A percentile compares a stretch with the other conserved stretches of the same genome.
These are phyloP conservation scores for Cruciata laevipes DNA, from an alignment of 257 asterid genomes.

Conservation along the genomic window DNA sequence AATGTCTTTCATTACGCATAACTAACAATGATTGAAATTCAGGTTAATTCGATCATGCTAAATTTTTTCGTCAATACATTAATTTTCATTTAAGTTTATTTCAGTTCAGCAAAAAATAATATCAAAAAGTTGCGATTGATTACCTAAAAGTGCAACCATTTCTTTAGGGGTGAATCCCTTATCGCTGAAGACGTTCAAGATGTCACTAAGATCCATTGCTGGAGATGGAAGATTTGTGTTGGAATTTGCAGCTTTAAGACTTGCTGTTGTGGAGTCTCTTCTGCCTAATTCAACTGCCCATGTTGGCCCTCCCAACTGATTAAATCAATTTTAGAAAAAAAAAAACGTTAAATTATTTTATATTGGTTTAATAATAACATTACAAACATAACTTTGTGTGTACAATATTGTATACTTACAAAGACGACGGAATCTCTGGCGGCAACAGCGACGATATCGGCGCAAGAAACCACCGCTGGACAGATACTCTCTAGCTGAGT, in stretches of 20 bases:
- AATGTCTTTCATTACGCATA: no score
- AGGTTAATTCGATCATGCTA: background rate
- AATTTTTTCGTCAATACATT: no score
- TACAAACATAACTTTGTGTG: no score
- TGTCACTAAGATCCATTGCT: constrained; percentile 32
- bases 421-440: constrained; percentile 56
- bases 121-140: background rate
- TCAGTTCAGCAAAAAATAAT: background rate
- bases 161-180: constrained; percentile 54
- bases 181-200: constrained; percentile 39
- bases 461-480: constrained; percentile 55
- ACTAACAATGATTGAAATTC: background rate
- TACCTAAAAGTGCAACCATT: constrained; percentile 60
- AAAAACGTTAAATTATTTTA: background rate
- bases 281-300: constrained; percentile 55
- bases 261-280: constrained; percentile 58
- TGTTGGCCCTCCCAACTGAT: constrained; percentile 53
- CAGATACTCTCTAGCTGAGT: constrained; percentile 36
- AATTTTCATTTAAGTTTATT: background rate
- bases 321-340: background rate
- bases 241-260: constrained; percentile 34
- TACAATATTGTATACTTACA: constrained; percentile 29
- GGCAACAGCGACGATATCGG: constrained; percentile 51
- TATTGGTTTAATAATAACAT: no score
- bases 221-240: constrained; percentile 49